These are phyloP conservation scores for Anaeramoeba ignava DNA, from an alignment of 78 protist genomes.

Conservation along the genomic window DNA sequence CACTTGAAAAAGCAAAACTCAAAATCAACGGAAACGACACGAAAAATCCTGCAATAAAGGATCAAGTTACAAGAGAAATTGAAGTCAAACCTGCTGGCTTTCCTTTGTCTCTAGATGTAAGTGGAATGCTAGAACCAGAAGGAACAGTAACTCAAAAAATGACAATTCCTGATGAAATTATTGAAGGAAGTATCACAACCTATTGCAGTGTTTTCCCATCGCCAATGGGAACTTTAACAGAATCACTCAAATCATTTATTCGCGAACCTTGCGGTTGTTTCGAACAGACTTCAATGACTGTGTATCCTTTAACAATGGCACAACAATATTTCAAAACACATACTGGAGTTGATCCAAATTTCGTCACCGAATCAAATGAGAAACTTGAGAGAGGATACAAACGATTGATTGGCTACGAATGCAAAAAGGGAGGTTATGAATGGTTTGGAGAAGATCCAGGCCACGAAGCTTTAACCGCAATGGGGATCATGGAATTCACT, in stretches of 20 bases:
- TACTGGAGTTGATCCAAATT: not conserved
- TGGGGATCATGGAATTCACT: conserved; percentile 16
- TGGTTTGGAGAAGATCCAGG: conserved; percentile 21
- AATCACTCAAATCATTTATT: conserved; percentile 6
- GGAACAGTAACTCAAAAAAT: too few relatives aligned
- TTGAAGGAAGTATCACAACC: too few relatives aligned
- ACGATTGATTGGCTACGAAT: conserved; percentile 11
- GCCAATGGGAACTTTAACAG: not conserved
- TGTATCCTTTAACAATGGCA: conserved; percentile 18
- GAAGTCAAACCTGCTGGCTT: not conserved
- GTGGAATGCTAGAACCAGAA: too few relatives aligned
- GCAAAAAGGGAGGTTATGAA: conserved; percentile 17
- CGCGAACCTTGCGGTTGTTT: conserved; percentile 24
- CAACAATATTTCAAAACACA: conserved; percentile 13
- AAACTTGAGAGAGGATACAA: conserved; percentile 27
- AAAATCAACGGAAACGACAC: too few relatives aligned
- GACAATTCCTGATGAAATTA: too few relatives aligned
- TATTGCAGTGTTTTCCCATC: not conserved
- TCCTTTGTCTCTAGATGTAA: not conserved
- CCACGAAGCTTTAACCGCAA: conserved; percentile 25
- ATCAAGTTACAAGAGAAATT: not conserved
- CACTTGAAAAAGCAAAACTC: too few relatives aligned
- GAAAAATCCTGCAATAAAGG: not conserved
- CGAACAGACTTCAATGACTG: conserved; percentile 15
- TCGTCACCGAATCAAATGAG: too few relatives aligned